phyloP scores from a whole-genome alignment of 129 eudicot genomes.

The Centella asiatica region DNA sequence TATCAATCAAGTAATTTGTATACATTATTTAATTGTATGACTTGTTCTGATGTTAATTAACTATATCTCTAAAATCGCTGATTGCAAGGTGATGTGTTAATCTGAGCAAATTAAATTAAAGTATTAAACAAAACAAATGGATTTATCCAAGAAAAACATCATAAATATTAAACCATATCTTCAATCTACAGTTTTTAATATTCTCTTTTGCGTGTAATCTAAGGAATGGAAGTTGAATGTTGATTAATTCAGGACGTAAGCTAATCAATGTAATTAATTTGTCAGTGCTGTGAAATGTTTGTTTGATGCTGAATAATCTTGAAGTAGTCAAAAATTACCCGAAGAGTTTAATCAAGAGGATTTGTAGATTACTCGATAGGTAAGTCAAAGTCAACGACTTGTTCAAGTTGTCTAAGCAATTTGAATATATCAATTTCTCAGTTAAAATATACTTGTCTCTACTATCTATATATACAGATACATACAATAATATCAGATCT shows the following conservation, averaged over 20 bases:
- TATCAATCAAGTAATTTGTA: background rate
- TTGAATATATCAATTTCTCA: background rate
- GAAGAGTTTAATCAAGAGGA: background rate
- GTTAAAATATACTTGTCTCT: background rate
- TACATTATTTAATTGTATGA: no score
- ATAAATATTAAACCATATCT: background rate
- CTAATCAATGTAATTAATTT: no score
- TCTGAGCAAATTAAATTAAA: background rate
- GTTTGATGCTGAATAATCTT: background rate
- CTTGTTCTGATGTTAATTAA: no score
- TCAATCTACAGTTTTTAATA: background rate
- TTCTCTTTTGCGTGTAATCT: no score
- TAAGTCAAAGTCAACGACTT: no score
- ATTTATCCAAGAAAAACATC: background rate
- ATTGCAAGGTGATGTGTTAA: background rate
- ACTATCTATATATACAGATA: no score
- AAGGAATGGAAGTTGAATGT: no score
- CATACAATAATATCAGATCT: no score
- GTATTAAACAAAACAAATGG: background rate
- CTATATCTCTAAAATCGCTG: no score
- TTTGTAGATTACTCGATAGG: no score
- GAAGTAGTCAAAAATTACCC: background rate
- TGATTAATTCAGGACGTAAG: no score
- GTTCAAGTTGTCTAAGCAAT: background rate
- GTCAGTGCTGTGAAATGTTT: no score